phyloP scores from a whole-genome alignment of 78 protist genomes.

The Dictyostelium citrinum region DNA sequence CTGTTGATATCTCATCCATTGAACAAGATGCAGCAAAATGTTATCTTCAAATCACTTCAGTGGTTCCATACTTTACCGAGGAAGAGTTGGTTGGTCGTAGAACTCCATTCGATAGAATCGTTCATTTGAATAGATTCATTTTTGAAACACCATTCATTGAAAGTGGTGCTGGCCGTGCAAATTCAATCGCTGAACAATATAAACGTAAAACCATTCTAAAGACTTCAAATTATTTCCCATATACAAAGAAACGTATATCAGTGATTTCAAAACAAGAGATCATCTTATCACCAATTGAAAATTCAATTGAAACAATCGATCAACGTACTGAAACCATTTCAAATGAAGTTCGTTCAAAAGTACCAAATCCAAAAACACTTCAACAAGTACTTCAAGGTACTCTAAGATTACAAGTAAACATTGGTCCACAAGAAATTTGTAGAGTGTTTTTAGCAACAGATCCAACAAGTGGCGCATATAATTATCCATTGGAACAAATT shows the following conservation, averaged over 20 bases:
- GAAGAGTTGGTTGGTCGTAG: constrained; percentile 20
- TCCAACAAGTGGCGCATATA: neutral
- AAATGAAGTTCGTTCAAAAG: constrained; percentile 8
- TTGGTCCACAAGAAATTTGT: constrained; percentile 69
- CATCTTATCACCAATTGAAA: constrained; percentile 55
- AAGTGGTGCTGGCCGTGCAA: constrained; percentile 69
- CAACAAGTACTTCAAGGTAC: constrained; percentile 71
- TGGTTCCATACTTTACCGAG: constrained; percentile 16
- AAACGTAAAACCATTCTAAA: constrained; percentile 66
- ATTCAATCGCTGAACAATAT: constrained; percentile 50
- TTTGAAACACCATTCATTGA: constrained; percentile 69
- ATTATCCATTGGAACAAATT: constrained; percentile 23
- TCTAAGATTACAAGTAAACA: constrained; percentile 55
- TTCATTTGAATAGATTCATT: constrained; percentile 39
- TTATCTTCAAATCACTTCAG: constrained; percentile 64
- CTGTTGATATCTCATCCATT: constrained; percentile 10
- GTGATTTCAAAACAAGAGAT: constrained; percentile 47
- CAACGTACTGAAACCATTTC: neutral
- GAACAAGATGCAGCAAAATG: neutral
- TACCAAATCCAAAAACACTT: constrained; percentile 47
- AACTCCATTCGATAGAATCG: constrained; percentile 34
- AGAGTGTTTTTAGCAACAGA: constrained; percentile 27
- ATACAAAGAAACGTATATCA: constrained; percentile 55
- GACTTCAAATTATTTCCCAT: constrained; percentile 44
- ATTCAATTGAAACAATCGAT: constrained; percentile 45